A percentile compares a stretch with the other conserved stretches of the same genome.
Evolutionary conservation across 108 stramenopile genomes (phyloP).

Genomic region (Bacterosira constricta): DNA sequence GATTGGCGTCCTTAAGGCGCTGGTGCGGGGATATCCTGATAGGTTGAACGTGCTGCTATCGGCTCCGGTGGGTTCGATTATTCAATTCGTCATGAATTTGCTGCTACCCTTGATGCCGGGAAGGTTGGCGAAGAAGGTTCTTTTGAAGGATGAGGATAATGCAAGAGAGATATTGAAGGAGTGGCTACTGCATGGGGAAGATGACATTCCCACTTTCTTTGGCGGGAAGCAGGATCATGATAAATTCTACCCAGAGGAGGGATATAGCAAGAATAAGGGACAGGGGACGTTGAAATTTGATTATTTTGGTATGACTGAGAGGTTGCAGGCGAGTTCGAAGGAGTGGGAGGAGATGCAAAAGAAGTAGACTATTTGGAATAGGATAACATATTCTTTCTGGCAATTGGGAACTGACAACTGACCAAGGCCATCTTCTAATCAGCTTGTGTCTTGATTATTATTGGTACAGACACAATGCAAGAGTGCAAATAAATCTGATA

Average conservation of each 20-base stretch:
- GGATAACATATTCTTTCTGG: background rate
- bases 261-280: conserved; percentile 71
- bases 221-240: conserved; percentile 83
- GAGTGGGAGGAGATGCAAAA: conserved; percentile 47
- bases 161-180: conserved; percentile 57
- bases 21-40: conserved; percentile 88
- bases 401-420: too few relatives aligned
- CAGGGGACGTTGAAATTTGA: conserved; percentile 87
- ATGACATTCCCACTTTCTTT: conserved; percentile 88
- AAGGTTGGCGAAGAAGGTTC: conserved; percentile 75
- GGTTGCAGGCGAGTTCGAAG: conserved; percentile 61
- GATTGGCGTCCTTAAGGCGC: conserved; percentile 84
- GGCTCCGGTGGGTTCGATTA: conserved; percentile 81
- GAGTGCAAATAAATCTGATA: background rate
- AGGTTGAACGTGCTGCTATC: conserved; percentile 74
- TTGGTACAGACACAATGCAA: background rate
- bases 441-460: background rate
- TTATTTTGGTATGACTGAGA: conserved; percentile 85
- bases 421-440: background rate
- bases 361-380: conserved; percentile 1
- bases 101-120: conserved; percentile 88
- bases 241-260: conserved; percentile 76
- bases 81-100: conserved; percentile 90
- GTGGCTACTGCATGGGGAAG: conserved; percentile 77
- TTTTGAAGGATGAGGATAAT: conserved; percentile 63